A percentile compares a stretch with the other conserved stretches of the same genome.
Evolutionary conservation across 768 basidiomycete genomes (phyloP).

Genomic region (Mycena vulgaris): DNA sequence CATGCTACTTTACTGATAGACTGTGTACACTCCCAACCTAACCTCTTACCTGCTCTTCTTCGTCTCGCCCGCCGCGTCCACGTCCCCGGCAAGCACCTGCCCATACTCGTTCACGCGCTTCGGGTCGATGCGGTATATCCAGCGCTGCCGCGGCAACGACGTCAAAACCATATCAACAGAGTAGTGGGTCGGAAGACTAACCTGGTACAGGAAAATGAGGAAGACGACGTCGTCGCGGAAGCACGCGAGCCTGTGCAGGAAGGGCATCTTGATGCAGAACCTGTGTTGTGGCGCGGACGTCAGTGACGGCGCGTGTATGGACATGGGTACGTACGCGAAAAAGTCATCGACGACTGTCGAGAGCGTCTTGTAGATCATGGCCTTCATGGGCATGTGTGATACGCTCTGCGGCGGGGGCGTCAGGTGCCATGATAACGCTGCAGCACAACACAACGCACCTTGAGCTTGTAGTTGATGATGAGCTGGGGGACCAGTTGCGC

Average conservation of each 20-base stretch:
- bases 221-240: conserved; percentile 95
- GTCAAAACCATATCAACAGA: conserved; percentile 33
- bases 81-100: conserved; percentile 77
- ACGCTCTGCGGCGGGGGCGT: conserved; percentile 73
- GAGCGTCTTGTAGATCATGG: conserved; percentile 96
- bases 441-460: conserved; percentile 62
- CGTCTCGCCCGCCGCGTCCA: conserved; percentile 61
- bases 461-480: conserved; percentile 98
- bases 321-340: conserved; percentile 74
- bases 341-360: conserved; percentile 94
- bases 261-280: conserved; percentile 97
- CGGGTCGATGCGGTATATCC: conserved; percentile 97
- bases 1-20: too few relatives aligned
- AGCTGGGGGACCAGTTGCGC: conserved; percentile 89
- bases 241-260: conserved; percentile 91
- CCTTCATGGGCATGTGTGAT: conserved; percentile 98
- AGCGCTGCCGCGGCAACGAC: conserved; percentile 71
- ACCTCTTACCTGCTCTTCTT: conserved; percentile 68
- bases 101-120: conserved; percentile 98
- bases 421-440: conserved; percentile 24
- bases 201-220: conserved; percentile 94
- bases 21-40: not conserved
- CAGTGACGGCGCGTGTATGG: conserved; percentile 6
- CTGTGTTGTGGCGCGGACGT: conserved; percentile 61
- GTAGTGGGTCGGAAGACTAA: conserved; percentile 50